These are phyloP conservation scores for Calonectria fujianensis DNA, from an alignment of 2,329 filamentous ascomycete genomes.

Conservation along the genomic window DNA sequence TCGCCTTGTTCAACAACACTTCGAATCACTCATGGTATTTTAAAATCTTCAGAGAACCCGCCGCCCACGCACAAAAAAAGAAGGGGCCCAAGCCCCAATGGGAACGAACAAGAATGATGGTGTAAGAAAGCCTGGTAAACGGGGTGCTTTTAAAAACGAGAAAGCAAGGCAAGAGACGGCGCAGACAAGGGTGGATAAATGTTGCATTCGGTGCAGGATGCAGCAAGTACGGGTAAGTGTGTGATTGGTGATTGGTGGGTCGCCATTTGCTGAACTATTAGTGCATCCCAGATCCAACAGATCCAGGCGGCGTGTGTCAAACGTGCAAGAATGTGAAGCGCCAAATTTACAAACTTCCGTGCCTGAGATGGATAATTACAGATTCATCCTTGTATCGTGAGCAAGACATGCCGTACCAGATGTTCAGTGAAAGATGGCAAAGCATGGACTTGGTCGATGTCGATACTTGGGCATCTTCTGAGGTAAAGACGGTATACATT, in stretches of 20 bases:
- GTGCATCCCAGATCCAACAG: not conserved
- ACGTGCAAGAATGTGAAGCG: not conserved
- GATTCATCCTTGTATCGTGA: constrained; percentile 25
- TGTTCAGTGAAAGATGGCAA: constrained; percentile 35
- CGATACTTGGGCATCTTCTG: constrained; percentile 34
- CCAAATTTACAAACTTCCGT: not conserved
- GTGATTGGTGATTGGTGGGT: not conserved
- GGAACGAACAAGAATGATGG: not conserved
- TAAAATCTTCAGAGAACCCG: not conserved
- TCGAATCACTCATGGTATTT: not conserved
- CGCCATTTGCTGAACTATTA: not conserved
- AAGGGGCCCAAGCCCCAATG: not conserved
- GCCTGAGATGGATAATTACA: constrained; percentile 12
- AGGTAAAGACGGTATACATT: constrained; percentile 27
- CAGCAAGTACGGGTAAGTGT: not conserved
- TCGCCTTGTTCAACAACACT: not conserved
- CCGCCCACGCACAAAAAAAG: not conserved
- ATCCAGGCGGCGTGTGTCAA: not conserved
- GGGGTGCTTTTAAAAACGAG: not conserved
- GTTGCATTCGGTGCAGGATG: not conserved
- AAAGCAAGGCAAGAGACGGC: not conserved
- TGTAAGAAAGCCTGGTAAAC: not conserved
- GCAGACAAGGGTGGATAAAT: not conserved
- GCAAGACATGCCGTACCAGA: constrained; percentile 26
- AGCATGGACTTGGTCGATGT: constrained; percentile 43